Percentiles rank a stretch among this genome's conserved stretches.
Conservation (phyloP, 106 monocot species). For the Allium fistulosum region DNA sequence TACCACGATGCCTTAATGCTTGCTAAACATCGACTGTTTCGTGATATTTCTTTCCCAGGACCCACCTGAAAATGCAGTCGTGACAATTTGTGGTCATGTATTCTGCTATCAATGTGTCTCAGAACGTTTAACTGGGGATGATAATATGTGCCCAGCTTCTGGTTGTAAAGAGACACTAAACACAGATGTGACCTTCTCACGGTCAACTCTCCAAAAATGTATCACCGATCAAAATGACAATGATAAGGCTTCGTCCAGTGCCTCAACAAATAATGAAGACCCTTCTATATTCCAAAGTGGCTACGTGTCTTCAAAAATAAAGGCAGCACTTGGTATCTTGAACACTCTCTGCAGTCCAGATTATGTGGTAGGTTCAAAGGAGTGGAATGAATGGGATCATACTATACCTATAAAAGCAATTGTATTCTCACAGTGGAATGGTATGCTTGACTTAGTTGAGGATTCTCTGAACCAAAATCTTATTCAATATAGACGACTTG, state of each 20-base stretch:
- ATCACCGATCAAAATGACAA: slow-evolving; percentile 28
- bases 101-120: slow-evolving; percentile 94
- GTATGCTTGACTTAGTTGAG: slow-evolving; percentile 88
- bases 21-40: no score
- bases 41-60: slow-evolving; percentile 42
- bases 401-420: slow-evolving; percentile 68
- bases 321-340: slow-evolving; percentile 58
- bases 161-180: slow-evolving; percentile 48
- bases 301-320: slow-evolving; percentile 76
- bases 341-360: slow-evolving; percentile 33
- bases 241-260: slow-evolving; percentile 19
- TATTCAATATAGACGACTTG: slow-evolving; percentile 84
- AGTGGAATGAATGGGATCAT: slow-evolving; percentile 2
- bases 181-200: slow-evolving; percentile 64
- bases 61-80: slow-evolving; percentile 87
- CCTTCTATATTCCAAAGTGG: slow-evolving; percentile 24
- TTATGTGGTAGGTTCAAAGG: slow-evolving; percentile 1
- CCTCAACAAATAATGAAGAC: slow-evolving; percentile 20
- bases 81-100: slow-evolving; percentile 83
- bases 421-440: slow-evolving; percentile 95
- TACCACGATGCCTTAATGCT: no score
- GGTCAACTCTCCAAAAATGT: slow-evolving; percentile 51
- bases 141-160: slow-evolving; percentile 56
- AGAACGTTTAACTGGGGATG: slow-evolving; percentile 65
- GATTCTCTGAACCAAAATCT: slow-evolving; percentile 44